Conservation (phyloP, 2,329 filamentous ascomycete genomes). For the Pseudogymnoascus sp. region DNA sequence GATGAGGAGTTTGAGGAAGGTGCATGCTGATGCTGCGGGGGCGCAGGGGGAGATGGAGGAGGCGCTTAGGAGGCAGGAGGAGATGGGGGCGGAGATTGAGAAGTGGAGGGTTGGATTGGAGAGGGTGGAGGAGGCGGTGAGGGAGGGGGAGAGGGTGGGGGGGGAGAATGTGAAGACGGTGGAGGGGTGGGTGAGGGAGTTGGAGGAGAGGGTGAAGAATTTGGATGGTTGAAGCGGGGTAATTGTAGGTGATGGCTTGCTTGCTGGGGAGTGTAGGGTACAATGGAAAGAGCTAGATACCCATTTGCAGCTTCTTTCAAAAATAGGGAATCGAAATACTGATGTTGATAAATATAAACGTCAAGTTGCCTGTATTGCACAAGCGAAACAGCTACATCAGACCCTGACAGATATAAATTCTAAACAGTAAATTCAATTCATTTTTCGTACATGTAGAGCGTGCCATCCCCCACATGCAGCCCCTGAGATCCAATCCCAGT, state of each 20-base stretch:
- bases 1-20: slow-evolving; percentile 69
- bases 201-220: slow-evolving; percentile 61
- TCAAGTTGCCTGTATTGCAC: neutral
- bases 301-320: neutral
- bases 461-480: neutral
- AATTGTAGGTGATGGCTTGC: neutral
- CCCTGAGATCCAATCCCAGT: neutral
- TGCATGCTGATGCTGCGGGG: slow-evolving; percentile 79
- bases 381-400: neutral
- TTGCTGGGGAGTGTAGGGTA: neutral
- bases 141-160: slow-evolving; percentile 60
- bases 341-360: neutral
- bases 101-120: slow-evolving; percentile 77
- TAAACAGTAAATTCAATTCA: neutral
- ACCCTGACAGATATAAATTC: neutral
- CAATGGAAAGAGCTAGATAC: neutral
- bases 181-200: slow-evolving; percentile 77
- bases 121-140: slow-evolving; percentile 68
- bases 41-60: slow-evolving; percentile 69
- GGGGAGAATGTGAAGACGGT: slow-evolving; percentile 76
- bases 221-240: neutral
- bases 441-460: neutral
- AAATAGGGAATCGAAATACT: neutral
- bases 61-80: slow-evolving; percentile 69
- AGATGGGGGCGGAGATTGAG: slow-evolving; percentile 72